Conservation (phyloP, 441 rosid genomes). For the Viola pubescens region DNA sequence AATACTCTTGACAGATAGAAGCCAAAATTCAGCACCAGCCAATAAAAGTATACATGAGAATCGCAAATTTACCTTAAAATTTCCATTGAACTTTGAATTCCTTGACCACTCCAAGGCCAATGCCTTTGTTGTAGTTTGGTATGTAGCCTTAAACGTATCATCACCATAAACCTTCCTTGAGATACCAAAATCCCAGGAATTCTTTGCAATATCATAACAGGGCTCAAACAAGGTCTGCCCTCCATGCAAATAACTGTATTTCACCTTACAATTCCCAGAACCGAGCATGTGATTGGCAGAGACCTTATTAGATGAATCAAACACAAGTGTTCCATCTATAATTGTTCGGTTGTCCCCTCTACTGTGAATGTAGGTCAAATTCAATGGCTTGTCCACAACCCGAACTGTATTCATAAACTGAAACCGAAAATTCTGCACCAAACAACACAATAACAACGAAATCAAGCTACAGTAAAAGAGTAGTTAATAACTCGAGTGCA, state of each 20-base stretch:
- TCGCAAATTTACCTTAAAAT: conserved; percentile 46
- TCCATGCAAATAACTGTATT: conserved; percentile 62
- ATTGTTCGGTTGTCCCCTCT: conserved; percentile 63
- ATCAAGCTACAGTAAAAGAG: not conserved
- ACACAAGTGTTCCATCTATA: conserved; percentile 51
- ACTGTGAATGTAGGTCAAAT: conserved; percentile 76
- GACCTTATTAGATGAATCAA: conserved; percentile 75
- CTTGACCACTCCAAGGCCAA: conserved; percentile 76
- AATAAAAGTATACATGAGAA: conserved; percentile 4
- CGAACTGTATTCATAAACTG: conserved; percentile 86
- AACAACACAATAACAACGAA: not conserved
- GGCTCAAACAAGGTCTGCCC: conserved; percentile 72
- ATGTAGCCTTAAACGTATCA: conserved; percentile 58
- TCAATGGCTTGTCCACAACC: conserved; percentile 75
- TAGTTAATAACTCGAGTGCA: too few relatives aligned
- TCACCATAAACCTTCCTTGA: conserved; percentile 50
- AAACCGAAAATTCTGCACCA: conserved; percentile 74
- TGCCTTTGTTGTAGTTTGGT: conserved; percentile 55
- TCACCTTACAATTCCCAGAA: conserved; percentile 71
- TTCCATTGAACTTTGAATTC: conserved; percentile 46
- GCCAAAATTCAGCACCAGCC: conserved; percentile 2
- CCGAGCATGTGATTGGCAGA: conserved; percentile 77
- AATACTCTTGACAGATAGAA: not conserved
- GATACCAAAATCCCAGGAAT: conserved; percentile 80
- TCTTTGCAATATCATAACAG: conserved; percentile 62